These are phyloP conservation scores for Kodamaea sagamina DNA, from an alignment of 805 yeast genomes.

Conservation along the genomic window DNA sequence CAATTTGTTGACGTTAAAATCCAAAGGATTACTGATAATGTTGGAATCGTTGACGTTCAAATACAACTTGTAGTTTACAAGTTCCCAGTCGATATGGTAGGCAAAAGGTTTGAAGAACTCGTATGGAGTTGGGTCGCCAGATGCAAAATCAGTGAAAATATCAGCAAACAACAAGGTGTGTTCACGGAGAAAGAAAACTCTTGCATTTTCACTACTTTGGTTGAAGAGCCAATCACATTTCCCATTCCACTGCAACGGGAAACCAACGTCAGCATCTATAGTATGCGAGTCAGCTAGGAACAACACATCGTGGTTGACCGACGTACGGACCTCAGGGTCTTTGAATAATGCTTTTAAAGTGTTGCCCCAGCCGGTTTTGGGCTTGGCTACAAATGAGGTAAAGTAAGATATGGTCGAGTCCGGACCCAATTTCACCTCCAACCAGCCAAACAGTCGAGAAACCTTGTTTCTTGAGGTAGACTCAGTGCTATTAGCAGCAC, in stretches of 20 bases:
- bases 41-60: slow-evolving; percentile 85
- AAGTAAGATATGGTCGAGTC: slow-evolving; percentile 51
- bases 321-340: slow-evolving; percentile 67
- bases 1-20: slow-evolving; percentile 76
- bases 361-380: slow-evolving; percentile 56
- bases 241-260: slow-evolving; percentile 85
- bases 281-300: slow-evolving; percentile 61
- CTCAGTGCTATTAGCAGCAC: slow-evolving; percentile 6
- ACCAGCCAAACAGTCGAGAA: slow-evolving; percentile 85
- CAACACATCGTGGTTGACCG: slow-evolving; percentile 85
- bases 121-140: slow-evolving; percentile 72
- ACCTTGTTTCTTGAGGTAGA: slow-evolving; percentile 18
- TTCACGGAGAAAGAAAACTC: slow-evolving; percentile 73
- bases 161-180: slow-evolving; percentile 77
- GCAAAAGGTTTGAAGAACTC: slow-evolving; percentile 73
- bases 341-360: slow-evolving; percentile 46
- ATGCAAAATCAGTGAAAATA: slow-evolving; percentile 69
- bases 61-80: slow-evolving; percentile 58
- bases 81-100: slow-evolving; percentile 61
- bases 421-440: slow-evolving; percentile 64
- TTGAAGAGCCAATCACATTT: slow-evolving; percentile 66
- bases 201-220: slow-evolving; percentile 52
- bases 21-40: slow-evolving; percentile 86
- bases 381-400: slow-evolving; percentile 54
- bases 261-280: slow-evolving; percentile 58